Base-by-base conservation (phyloP, 1,284 basidiomycete species). In the Rhodofomes roseus region DNA sequence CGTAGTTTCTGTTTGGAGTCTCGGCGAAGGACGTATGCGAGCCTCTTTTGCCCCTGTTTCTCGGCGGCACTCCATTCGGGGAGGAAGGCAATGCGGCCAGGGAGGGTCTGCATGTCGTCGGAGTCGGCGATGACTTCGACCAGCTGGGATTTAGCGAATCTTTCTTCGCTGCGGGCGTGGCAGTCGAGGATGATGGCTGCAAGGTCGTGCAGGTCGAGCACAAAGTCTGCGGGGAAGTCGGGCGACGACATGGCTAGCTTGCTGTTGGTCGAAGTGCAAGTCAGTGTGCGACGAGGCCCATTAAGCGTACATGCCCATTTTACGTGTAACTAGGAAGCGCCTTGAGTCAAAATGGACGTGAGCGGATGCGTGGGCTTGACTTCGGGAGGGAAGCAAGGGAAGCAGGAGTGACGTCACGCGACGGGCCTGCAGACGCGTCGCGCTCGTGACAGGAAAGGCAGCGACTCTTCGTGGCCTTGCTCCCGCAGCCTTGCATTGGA, bases 191-290 rank as follows among this genome's bases (percentile, higher is more conserved):
- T 59, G 22, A 66, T 62, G 6, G 65, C 61, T 2, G 64, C 62
- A 27, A 66, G 58, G 46, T 67, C 66, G 54, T 68, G 66, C n/a
- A 68, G 59, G 54, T 68, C 66, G 25, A 67, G 48, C n/a, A 64
- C 50, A 34, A 63, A 57, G 43, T 60, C 44, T 22, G 39, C 31
- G 4, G 58, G 61, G 25, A 57, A 37, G 12, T 31, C 4, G 14
- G 31, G 18, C 18, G 27, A 18, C 6, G 58, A 23, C 58, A 59
- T 55, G n/a, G 39, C 31, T 22, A 29, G 22, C 31, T 16, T 23
- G 31, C 12, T 1, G 16, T 18, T 43, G 29, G 9, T 18, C 1
- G 25, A 50, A 18, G 41, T 43, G 41, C 20, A 5, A 5, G 7
- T 43, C 20, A 43, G 18, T 18, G 14, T 5, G 6, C 7, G 18